Base-by-base conservation (phyloP, 495 filamentous ascomycete genomes). In the Aspergillus saccharolyticus region DNA sequence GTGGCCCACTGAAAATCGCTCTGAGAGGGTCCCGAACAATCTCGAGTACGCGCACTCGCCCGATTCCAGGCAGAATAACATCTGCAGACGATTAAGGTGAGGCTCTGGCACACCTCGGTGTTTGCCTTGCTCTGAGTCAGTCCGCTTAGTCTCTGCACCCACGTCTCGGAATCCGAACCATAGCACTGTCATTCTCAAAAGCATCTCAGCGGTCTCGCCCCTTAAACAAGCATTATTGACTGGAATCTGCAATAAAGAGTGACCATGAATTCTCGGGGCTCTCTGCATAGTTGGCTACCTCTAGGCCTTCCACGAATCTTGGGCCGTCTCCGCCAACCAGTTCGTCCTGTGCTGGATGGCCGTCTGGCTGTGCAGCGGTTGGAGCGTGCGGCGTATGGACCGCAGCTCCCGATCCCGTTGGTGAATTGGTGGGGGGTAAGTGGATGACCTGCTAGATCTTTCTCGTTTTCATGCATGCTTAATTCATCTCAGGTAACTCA, bases 241-340 rank as follows among this genome's bases (percentile, higher is more conserved):
- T 39, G 33, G 7, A 6, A 8, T 39, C 4, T 30, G 33, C 2
- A 39, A 39, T 39, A 39, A 39, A 39, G 7, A 39, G 33, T 12
- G 33, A 12, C 33, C 7, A 39, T 39, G 33, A 39, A 9, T 12
- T 2, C 33, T 12, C 48, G 73, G 73, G 12, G 66, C 71, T 5
- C 65, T 80, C 4, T 69, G 68, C 55, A 70, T 65, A 53, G 62
- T 70, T 0, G 75, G 73, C 22, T 65, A 68, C 43, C 76, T 80
- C 53, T 80, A 75, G 74, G 75, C 75, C 0, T 81, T 78, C 57
- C 65, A 67, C 0, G 64, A 66, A 6, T 62, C 57, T n/a, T 80
- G 78, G 79, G 20, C 61, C 30, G 70, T 79, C 17, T 70, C 66
- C 43, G 65, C 57, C 19, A 66, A 59, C 43, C 72, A 76, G 47